Percentiles rank a stretch among this genome's conserved stretches.
These are phyloP conservation scores for Serendipita indica DNA, from an alignment of 768 basidiomycete species.

Conservation along the genomic window DNA sequence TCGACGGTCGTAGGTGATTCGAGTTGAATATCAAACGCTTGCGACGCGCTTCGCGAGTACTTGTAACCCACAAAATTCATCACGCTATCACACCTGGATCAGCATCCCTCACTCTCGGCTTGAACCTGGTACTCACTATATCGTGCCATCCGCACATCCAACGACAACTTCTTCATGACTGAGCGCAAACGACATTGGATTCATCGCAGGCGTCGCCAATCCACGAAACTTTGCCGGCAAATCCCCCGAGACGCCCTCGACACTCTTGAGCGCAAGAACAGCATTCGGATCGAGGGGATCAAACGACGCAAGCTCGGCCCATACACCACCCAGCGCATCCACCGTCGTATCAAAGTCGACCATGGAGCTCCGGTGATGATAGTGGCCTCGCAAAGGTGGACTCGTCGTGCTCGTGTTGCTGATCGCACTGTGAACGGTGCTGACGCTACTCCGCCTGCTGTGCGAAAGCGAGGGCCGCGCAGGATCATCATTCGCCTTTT, in stretches of 20 bases:
- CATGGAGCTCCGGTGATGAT: not conserved
- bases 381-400: not conserved
- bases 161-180: slow-evolving; percentile 86
- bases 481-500: slow-evolving; percentile 13
- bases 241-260: slow-evolving; percentile 45
- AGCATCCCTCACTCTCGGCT: slow-evolving; percentile 5
- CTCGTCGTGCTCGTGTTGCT: not conserved
- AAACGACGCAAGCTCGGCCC: slow-evolving; percentile 44
- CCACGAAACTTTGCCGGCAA: slow-evolving; percentile 60
- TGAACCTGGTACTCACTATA: slow-evolving; percentile 48
- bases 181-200: slow-evolving; percentile 88
- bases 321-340: slow-evolving; percentile 55
- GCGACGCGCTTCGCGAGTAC: slow-evolving; percentile 25
- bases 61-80: slow-evolving; percentile 49
- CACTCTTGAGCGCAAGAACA: slow-evolving; percentile 23
- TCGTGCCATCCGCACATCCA: slow-evolving; percentile 81
- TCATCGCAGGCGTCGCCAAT: slow-evolving; percentile 77
- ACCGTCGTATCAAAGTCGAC: slow-evolving; percentile 47
- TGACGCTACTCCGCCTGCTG: slow-evolving; percentile 6
- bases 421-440: not conserved
- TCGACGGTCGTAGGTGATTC: not conserved
- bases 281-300: slow-evolving; percentile 15
- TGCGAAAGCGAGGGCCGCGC: not conserved
- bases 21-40: not conserved
- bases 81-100: slow-evolving; percentile 25